A percentile compares a stretch with the other conserved stretches of the same genome.
Evolutionary conservation across 495 filamentous ascomycete genomes (phyloP).

Genomic region (Aspergillus steynii): DNA sequence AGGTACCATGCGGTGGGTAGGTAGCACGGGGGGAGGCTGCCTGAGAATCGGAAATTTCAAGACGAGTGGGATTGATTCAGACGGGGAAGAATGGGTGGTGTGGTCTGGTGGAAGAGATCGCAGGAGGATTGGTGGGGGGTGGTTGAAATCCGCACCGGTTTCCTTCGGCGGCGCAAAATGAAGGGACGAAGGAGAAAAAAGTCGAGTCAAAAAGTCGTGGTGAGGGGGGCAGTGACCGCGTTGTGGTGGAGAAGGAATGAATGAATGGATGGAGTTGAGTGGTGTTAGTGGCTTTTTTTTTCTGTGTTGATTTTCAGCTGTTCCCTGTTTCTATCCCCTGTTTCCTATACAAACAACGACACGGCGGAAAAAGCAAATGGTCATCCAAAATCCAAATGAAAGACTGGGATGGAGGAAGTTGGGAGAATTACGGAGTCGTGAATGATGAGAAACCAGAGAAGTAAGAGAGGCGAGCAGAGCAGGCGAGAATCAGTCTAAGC

Average conservation of each 20-base stretch:
- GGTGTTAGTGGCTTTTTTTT: constrained; percentile 4
- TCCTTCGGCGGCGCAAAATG: background rate
- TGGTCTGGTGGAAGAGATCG: background rate
- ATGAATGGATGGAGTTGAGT: background rate
- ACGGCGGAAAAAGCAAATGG: background rate
- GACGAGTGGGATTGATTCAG: background rate
- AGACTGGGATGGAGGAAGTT: background rate
- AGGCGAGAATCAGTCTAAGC: background rate
- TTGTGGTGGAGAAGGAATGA: constrained; percentile 1
- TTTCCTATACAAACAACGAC: background rate
- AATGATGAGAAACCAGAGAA: background rate
- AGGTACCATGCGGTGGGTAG: constrained; percentile 32
- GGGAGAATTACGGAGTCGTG: too few species aligned
- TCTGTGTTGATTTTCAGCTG: background rate
- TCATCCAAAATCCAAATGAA: background rate
- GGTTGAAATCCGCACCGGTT: background rate
- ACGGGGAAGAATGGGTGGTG: background rate
- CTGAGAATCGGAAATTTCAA: background rate
- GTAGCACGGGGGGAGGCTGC: constrained; percentile 12
- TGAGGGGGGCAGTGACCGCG: constrained; percentile 7
- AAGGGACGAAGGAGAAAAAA: constrained; percentile 6
- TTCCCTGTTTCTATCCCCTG: background rate
- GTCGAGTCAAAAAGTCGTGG: constrained; percentile 14
- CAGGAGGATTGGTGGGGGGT: background rate
- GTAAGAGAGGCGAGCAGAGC: constrained; percentile 1